These are phyloP conservation scores for Candida awuae DNA, from an alignment of 805 yeast species.

Conservation along the genomic window DNA sequence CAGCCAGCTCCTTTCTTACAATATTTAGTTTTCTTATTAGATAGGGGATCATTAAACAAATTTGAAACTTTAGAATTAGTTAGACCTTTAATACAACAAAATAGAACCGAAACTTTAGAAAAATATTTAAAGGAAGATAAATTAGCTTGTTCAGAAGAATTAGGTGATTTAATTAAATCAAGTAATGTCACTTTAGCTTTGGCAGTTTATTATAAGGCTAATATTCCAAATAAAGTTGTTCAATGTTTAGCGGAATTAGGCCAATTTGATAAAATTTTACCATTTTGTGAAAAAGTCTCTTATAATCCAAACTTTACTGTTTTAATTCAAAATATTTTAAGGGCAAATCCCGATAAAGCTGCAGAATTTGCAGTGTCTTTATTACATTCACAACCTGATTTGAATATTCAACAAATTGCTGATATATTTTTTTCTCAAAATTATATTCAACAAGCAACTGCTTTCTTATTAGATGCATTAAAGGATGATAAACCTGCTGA, in stretches of 20 bases:
- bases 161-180: slow-evolving; percentile 93
- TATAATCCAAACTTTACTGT: slow-evolving; percentile 87
- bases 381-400: slow-evolving; percentile 50
- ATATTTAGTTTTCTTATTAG: slow-evolving; percentile 84
- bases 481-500: slow-evolving; percentile 91
- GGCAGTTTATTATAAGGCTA: slow-evolving; percentile 81
- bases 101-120: slow-evolving; percentile 85
- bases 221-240: slow-evolving; percentile 81
- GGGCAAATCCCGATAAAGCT: slow-evolving; percentile 96
- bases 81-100: slow-evolving; percentile 90
- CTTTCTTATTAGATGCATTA: slow-evolving; percentile 89
- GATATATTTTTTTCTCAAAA: slow-evolving; percentile 94
- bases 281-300: slow-evolving; percentile 83
- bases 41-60: slow-evolving; percentile 86
- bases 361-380: slow-evolving; percentile 92
- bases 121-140: slow-evolving; percentile 96
- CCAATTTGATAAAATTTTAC: slow-evolving; percentile 90
- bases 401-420: slow-evolving; percentile 80
- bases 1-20: slow-evolving; percentile 90
- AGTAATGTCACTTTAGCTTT: slow-evolving; percentile 79
- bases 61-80: slow-evolving; percentile 93
- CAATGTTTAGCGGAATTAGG: slow-evolving; percentile 90
- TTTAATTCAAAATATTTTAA: slow-evolving; percentile 80
- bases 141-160: slow-evolving; percentile 89
- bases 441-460: slow-evolving; percentile 95